Evolutionary conservation across 257 asterid genomes (phyloP).

Genomic region (Solanum sitiens): DNA sequence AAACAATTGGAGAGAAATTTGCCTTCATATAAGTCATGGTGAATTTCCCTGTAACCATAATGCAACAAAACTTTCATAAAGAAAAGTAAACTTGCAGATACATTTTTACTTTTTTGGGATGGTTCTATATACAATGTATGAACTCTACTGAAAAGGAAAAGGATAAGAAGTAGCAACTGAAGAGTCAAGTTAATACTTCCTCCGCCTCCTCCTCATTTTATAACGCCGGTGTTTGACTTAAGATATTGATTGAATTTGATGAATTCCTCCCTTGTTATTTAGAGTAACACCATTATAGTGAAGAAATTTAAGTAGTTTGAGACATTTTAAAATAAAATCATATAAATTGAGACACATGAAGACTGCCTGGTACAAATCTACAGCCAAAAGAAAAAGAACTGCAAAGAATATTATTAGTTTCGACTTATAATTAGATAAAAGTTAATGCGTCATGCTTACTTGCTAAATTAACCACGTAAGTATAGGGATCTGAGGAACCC

Average conservation of each 20-base stretch:
- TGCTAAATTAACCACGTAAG: constrained; percentile 48
- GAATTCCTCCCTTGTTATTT: background rate
- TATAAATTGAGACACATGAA: background rate
- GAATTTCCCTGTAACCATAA: background rate
- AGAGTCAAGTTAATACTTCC: background rate
- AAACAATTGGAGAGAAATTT: background rate
- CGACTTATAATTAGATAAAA: background rate
- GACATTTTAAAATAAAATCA: background rate
- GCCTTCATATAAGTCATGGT: background rate
- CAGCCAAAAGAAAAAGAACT: background rate
- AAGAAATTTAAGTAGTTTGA: background rate
- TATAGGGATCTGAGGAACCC: constrained; percentile 76
- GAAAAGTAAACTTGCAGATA: background rate
- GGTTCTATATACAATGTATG: background rate
- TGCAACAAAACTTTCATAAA: background rate
- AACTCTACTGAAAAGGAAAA: background rate
- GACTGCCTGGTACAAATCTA: background rate
- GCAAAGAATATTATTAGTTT: background rate
- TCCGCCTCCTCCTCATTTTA: background rate
- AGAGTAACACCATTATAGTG: background rate
- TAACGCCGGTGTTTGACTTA: background rate
- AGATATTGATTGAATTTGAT: background rate
- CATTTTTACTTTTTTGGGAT: background rate
- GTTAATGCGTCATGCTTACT: background rate
- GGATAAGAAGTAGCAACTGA: background rate